These are phyloP conservation scores for Cinchona pubescens DNA, from an alignment of 257 asterid species.

Conservation along the genomic window DNA sequence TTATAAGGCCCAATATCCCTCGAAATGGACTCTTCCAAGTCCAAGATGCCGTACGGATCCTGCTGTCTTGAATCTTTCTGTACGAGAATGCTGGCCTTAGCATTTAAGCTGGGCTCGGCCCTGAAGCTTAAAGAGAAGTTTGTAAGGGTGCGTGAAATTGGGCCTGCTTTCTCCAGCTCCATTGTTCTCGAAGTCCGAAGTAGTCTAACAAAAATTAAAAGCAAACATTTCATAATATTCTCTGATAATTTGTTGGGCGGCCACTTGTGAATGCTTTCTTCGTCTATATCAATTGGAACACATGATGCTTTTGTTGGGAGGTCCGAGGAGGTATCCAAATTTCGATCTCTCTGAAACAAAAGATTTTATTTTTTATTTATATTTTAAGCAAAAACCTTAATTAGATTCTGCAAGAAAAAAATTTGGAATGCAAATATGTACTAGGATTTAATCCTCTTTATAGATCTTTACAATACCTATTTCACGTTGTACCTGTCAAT, in stretches of 20 bases:
- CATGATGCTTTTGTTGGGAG: conserved; percentile 27
- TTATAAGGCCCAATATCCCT: conserved; percentile 85
- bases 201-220: conserved; percentile 65
- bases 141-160: conserved; percentile 52
- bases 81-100: conserved; percentile 32
- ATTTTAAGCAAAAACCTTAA: neutral
- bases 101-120: conserved; percentile 47
- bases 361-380: neutral
- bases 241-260: conserved; percentile 87
- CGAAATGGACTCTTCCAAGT: conserved; percentile 58
- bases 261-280: conserved; percentile 64
- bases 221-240: conserved; percentile 75
- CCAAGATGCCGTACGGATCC: conserved; percentile 84
- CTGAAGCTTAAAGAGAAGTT: conserved; percentile 74
- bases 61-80: conserved; percentile 80
- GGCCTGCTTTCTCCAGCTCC: conserved; percentile 80
- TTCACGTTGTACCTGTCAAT: too few relatives aligned
- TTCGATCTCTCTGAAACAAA: conserved; percentile 53
- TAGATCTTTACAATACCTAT: too few relatives aligned
- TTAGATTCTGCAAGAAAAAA: neutral
- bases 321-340: conserved; percentile 33
- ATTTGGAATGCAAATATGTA: neutral
- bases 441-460: too few relatives aligned
- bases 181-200: conserved; percentile 70
- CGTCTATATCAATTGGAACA: conserved; percentile 53